Evolutionary conservation across 2,329 filamentous ascomycete genomes (phyloP), one percentile per base, ranked within the genome.

Genomic region (Ascochyta pisi): DNA sequence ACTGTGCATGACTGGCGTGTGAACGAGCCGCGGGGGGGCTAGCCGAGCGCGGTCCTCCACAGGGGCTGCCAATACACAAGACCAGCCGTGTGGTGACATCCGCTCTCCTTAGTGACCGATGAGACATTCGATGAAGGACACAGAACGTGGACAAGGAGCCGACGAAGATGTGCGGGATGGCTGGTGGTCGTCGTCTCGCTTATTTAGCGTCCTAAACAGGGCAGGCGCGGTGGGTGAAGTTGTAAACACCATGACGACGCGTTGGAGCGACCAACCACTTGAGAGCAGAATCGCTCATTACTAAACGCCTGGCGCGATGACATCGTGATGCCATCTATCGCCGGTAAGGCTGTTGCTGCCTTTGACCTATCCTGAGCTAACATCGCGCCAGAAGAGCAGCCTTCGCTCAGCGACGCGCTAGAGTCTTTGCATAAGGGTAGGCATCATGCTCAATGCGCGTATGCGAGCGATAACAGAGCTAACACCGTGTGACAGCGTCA

Each of bases 391-490:
- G 70, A 62, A 52, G 68, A 70, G 61, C 67, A 43, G 58, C 63
- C 64, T 41, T 60, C 64, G 57, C 60, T 75, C 64, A 63, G 68
- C 58, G 67, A 73, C 64, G 70, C 73, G 65, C 64, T 77, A 61
- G 70, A 73, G 50, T 65, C 69, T 29, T 62, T 77, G 59, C 64
- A 74, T 61, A 61, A 66, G 62, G 74, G 75, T 73, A 48, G 57
- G 68, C 66, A 57, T 59, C 35, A 44, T 48, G 33, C 43, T 51
- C 54, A 49, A 59, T 57, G 61, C 60, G 54, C 54, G 52, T 43
- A 58, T 60, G 55, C 59, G 37, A 60, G 42, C 42, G 31, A 48
- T 38, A 39, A 44, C 54, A 51, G 51, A 60, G 65, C 70, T 74
- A 40, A 74, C 58, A 50, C 50, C 40, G 38, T 53, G 27, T 37